Percentiles rank a stretch among this genome's conserved stretches.
These are phyloP conservation scores for Haplographium delicatum DNA, from an alignment of 495 filamentous ascomycete genomes.

Conservation along the genomic window DNA sequence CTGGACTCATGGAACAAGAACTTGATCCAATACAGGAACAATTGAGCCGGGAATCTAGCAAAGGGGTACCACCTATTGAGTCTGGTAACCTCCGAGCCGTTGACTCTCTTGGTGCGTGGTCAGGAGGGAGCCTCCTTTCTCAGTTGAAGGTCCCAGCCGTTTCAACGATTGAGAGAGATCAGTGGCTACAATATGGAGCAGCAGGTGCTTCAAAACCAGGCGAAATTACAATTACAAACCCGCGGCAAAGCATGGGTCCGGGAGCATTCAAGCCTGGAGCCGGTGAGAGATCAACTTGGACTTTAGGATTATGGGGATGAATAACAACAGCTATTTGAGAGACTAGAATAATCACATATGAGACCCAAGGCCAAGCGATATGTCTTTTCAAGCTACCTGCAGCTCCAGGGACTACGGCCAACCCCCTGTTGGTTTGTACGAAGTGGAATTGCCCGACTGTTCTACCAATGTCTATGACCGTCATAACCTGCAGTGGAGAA, in stretches of 20 bases:
- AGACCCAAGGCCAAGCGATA: too few relatives aligned
- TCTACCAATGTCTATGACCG: too few relatives aligned
- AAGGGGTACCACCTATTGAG: constrained; percentile 38
- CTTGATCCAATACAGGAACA: constrained; percentile 60
- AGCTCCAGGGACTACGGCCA: too few relatives aligned
- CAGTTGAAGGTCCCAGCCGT: constrained; percentile 73
- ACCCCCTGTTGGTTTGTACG: too few relatives aligned
- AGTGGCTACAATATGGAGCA: constrained; percentile 71
- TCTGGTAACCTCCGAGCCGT: constrained; percentile 65
- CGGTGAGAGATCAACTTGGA: constrained; percentile 66
- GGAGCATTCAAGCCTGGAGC: constrained; percentile 32
- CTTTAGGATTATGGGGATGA: constrained; percentile 72
- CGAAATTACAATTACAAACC: constrained; percentile 51
- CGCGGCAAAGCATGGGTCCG: constrained; percentile 56
- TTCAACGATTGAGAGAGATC: constrained; percentile 80
- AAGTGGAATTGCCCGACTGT: too few relatives aligned
- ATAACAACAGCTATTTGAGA: too few relatives aligned
- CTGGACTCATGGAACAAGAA: constrained; percentile 43
- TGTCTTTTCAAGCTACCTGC: too few relatives aligned
- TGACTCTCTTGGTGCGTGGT: constrained; percentile 83
- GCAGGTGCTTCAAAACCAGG: constrained; percentile 61
- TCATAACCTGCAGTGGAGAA: too few relatives aligned
- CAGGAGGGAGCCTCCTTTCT: constrained; percentile 76
- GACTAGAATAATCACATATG: too few relatives aligned
- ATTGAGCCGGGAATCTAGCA: constrained; percentile 46